Conservation (phyloP, 2,329 filamentous ascomycete genomes). For the Parastagonospora nodorum region DNA sequence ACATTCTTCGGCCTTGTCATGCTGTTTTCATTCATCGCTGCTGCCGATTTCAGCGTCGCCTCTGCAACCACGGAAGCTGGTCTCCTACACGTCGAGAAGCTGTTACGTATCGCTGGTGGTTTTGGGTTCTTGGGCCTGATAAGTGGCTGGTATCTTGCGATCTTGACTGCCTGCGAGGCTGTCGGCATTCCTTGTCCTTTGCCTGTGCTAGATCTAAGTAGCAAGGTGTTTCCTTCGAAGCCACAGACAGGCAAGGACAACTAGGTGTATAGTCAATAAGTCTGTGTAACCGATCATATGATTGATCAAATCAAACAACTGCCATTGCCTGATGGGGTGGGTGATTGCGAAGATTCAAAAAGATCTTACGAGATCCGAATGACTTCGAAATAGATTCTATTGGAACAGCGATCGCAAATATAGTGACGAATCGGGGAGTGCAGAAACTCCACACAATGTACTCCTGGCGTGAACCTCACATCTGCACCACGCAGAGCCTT, state of each 20-base stretch:
- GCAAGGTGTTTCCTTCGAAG: constrained; percentile 21
- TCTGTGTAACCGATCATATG: too few relatives aligned
- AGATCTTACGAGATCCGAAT: too few relatives aligned
- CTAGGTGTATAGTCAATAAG: background rate
- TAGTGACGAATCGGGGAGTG: too few relatives aligned
- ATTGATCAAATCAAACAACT: too few relatives aligned
- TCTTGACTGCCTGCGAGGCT: constrained; percentile 22
- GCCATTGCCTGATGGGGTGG: too few relatives aligned
- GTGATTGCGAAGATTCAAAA: too few relatives aligned
- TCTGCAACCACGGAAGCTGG: constrained; percentile 15
- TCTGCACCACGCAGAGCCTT: too few relatives aligned
- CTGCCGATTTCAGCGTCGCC: constrained; percentile 18
- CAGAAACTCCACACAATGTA: too few relatives aligned
- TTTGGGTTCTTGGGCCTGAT: constrained; percentile 23
- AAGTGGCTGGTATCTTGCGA: constrained; percentile 24
- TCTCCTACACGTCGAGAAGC: constrained; percentile 16
- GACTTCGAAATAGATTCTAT: too few relatives aligned
- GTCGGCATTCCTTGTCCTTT: constrained; percentile 26
- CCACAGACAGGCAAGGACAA: background rate
- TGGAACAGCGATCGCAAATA: too few relatives aligned
- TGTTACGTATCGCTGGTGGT: constrained; percentile 18
- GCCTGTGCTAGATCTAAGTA: constrained; percentile 24
- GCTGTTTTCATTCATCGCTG: constrained; percentile 24
- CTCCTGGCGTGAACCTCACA: too few relatives aligned
- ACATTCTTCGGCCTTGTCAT: constrained; percentile 25